These are phyloP conservation scores for Bonia amplexicaulis DNA, from an alignment of 176 grass and related monocot genomes.

Conservation along the genomic window DNA sequence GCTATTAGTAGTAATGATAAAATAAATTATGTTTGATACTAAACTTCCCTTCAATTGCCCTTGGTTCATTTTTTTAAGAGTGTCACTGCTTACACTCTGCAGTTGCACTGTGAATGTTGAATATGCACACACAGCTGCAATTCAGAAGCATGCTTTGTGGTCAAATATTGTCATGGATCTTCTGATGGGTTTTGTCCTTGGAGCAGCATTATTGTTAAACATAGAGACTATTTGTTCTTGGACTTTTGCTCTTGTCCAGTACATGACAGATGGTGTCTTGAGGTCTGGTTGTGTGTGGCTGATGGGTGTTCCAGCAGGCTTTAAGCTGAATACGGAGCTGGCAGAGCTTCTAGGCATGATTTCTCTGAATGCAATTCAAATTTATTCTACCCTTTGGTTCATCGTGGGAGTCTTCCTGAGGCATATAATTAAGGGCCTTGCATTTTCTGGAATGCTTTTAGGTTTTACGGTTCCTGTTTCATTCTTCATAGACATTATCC, in stretches of 20 bases:
- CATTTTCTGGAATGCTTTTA: slow-evolving; percentile 61
- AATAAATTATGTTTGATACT: slow-evolving; percentile 9
- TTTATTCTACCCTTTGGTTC: slow-evolving; percentile 87
- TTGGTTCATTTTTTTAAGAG: slow-evolving; percentile 2
- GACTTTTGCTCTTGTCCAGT: slow-evolving; percentile 37
- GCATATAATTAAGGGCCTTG: slow-evolving; percentile 49
- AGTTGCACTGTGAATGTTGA: slow-evolving; percentile 59
- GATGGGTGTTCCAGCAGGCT: slow-evolving; percentile 95
- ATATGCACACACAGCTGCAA: slow-evolving; percentile 63
- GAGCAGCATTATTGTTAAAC: slow-evolving; percentile 50
- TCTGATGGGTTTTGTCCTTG: slow-evolving; percentile 66
- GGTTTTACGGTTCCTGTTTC: slow-evolving; percentile 65
- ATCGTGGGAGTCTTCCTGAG: slow-evolving; percentile 54
- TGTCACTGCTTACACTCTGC: slow-evolving; percentile 7
- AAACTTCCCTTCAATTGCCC: neutral
- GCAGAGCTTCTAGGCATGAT: slow-evolving; percentile 87
- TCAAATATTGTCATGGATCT: slow-evolving; percentile 70
- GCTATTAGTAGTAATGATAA: neutral
- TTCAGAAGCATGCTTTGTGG: slow-evolving; percentile 63
- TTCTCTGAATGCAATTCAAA: slow-evolving; percentile 81
- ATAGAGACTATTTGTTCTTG: slow-evolving; percentile 55
- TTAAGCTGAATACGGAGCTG: slow-evolving; percentile 91
- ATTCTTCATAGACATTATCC: slow-evolving; percentile 70
- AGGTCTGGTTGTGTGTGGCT: slow-evolving; percentile 92
- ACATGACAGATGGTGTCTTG: slow-evolving; percentile 64